Conservation (phyloP, 2,329 filamentous ascomycete genomes). For the Alternaria sp. region DNA sequence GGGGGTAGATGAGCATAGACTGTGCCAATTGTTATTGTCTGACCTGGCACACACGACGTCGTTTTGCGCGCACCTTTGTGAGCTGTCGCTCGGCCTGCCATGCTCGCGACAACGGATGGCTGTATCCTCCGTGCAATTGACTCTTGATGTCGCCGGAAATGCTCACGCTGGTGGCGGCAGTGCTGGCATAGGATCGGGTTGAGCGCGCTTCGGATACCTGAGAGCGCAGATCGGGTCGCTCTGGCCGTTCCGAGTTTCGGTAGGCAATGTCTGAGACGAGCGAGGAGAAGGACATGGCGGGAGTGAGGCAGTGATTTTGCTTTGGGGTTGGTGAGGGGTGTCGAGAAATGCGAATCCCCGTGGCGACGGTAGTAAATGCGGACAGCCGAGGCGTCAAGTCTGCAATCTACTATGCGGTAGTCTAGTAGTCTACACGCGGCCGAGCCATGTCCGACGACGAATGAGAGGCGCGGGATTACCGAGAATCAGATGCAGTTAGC, state of each 20-base stretch:
- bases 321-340: conserved; percentile 5
- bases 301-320: not conserved
- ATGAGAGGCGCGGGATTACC: conserved; percentile 24
- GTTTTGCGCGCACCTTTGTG: conserved; percentile 54
- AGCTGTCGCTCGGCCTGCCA: conserved; percentile 64
- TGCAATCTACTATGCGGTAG: too few relatives aligned
- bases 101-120: conserved; percentile 60
- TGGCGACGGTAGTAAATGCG: conserved; percentile 17
- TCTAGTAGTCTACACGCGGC: not conserved
- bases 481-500: conserved; percentile 12
- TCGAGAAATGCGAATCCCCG: not conserved
- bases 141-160: conserved; percentile 61
- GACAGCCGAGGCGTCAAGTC: conserved; percentile 22
- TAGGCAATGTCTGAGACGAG: conserved; percentile 62
- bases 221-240: conserved; percentile 55
- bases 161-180: conserved; percentile 62
- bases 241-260: conserved; percentile 53
- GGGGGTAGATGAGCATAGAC: conserved; percentile 98
- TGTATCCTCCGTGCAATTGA: conserved; percentile 62
- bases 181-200: conserved; percentile 60
- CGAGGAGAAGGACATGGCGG: conserved; percentile 61
- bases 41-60: not conserved
- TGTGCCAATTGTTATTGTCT: conserved; percentile 52
- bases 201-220: conserved; percentile 58
- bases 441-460: conserved; percentile 22